Evolutionary conservation across 2,329 filamentous ascomycete genomes (phyloP), one percentile per base, ranked within the genome.

Genomic region (Rhinocladiella mackenziei): DNA sequence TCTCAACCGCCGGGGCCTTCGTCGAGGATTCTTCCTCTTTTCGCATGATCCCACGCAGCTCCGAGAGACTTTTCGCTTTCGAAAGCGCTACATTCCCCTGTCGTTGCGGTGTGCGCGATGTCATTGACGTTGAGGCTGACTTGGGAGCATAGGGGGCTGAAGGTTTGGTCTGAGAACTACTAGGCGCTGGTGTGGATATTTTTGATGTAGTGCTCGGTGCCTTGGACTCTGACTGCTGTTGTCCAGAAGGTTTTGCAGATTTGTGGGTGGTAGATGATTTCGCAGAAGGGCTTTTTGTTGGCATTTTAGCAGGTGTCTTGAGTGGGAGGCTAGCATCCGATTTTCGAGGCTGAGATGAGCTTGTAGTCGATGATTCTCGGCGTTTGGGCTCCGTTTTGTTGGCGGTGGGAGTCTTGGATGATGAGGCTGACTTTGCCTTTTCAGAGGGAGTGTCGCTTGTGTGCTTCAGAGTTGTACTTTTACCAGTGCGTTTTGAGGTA

Each of bases 241-340:
- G 23, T 10, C 28, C 22, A 23, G 26, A n/a, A 14, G 32, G 6
- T 11, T 43, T 45, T 4, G 37, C 23, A 9, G 22, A 22, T 19
- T 45, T 38, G 29, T 29, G 18, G 18, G 23, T 20, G 3, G 44
- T 28, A 6, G 39, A 29, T 29, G 45, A 32, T 17, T 35, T 47
- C 19, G 31, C 41, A 1, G 44, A 47, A 15, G 44, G 34, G 11
- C 11, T 43, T 15, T 48, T 43, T 3, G 29, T 14, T 11, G 28
- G n/a, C 20, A 29, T 39, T 20, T 44, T 44, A 18, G 14, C 32
- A 4, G 44, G 39, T 22, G 46, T 45, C 14, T 41, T 49, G 3
- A 28, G 37, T 17, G 46, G 19, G 8, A 39, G 17, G 13, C 14
- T 28, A 19, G 35, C 13, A 2, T 41, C 45, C 10, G 35, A 13